A percentile compares a stretch with the other conserved stretches of the same genome.
Evolutionary conservation across 1,139 yeast species (phyloP).

Genomic region (Lodderomyces metapsilosis): DNA sequence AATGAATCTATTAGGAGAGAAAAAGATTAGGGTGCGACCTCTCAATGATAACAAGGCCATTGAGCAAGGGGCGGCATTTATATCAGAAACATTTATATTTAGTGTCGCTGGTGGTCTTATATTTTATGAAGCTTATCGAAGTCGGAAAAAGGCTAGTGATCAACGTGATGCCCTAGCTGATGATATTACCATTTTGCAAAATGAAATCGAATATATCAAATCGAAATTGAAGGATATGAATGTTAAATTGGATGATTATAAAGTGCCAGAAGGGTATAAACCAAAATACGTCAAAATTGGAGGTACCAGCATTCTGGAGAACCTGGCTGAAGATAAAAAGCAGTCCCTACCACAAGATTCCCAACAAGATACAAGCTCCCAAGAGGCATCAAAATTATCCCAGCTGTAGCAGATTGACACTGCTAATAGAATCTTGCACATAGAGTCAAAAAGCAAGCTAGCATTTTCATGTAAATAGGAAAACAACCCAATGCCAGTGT

Average conservation of each 20-base stretch:
- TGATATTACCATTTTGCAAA: conserved; percentile 67
- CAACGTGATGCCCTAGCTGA: conserved; percentile 66
- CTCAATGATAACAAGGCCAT: conserved; percentile 82
- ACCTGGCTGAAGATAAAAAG: not conserved
- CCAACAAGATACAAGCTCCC: not conserved
- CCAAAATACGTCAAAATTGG: conserved; percentile 41
- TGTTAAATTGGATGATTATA: conserved; percentile 46
- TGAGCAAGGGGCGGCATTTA: conserved; percentile 77
- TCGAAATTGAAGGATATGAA: conserved; percentile 23
- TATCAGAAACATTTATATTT: conserved; percentile 77
- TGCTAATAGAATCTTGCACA: no score
- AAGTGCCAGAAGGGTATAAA: conserved; percentile 44
- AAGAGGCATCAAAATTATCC: no score
- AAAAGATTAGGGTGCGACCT: conserved; percentile 63
- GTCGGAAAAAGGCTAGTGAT: conserved; percentile 61
- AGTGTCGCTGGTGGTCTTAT: conserved; percentile 77
- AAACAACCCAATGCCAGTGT: no score
- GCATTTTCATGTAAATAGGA: no score
- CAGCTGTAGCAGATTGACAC: no score
- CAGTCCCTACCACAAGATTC: not conserved
- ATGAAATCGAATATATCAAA: conserved; percentile 60
- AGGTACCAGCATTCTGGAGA: not conserved
- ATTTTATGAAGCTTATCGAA: conserved; percentile 69
- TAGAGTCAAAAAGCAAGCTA: no score
- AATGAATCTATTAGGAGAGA: conserved; percentile 62